Evolutionary conservation across 176 grass and related monocot genomes (phyloP).

Genomic region (Musa itinerans): DNA sequence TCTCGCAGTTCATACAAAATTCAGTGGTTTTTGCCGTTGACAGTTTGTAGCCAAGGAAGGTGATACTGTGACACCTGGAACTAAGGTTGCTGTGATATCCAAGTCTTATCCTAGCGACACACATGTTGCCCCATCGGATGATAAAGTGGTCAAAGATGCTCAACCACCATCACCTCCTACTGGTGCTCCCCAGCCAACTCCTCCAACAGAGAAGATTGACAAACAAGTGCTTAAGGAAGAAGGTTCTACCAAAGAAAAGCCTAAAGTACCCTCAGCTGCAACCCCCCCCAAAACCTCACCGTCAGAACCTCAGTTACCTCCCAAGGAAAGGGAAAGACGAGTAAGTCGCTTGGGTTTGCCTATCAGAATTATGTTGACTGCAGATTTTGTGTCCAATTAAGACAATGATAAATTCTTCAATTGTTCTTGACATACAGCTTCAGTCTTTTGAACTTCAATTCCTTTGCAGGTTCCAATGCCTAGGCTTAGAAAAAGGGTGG

Average conservation of each 20-base stretch:
- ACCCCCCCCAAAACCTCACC: conserved; percentile 37
- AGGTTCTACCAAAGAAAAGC: conserved; percentile 28
- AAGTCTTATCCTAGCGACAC: conserved; percentile 72
- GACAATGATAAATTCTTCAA: neutral
- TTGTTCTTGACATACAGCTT: neutral
- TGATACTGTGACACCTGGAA: conserved; percentile 96
- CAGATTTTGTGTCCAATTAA: neutral
- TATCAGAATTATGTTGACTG: neutral
- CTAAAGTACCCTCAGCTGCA: conserved; percentile 25
- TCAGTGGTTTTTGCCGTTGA: neutral
- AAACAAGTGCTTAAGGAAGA: conserved; percentile 48
- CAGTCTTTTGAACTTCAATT: neutral
- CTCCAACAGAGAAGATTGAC: conserved; percentile 38
- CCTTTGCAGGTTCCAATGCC: conserved; percentile 73
- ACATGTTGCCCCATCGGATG: conserved; percentile 91
- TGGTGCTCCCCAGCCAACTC: neutral
- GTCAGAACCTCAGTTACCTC: conserved; percentile 87
- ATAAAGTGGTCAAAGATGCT: conserved; percentile 50
- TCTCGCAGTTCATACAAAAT: neutral
- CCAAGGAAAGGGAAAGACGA: conserved; percentile 81
- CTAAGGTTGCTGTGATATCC: conserved; percentile 78
- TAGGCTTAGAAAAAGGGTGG: conserved; percentile 89
- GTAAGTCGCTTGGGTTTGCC: conserved; percentile 29
- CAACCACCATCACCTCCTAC: conserved; percentile 22
- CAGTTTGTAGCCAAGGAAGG: conserved; percentile 77